Evolutionary conservation across 169 alveolate genomes (phyloP).

Genomic region (Plasmodium chabaudi): DNA sequence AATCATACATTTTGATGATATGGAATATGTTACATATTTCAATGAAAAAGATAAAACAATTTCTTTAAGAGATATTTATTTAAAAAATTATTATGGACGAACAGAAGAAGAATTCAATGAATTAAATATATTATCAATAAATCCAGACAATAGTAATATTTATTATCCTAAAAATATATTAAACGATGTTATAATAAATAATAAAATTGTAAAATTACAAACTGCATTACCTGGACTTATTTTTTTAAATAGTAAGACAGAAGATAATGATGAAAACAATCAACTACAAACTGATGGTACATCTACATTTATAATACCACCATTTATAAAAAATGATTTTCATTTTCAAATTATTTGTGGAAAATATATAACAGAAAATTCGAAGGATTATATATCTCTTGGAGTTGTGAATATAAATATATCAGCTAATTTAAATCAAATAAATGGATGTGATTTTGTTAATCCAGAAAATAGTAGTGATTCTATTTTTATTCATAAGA

Average conservation of each 20-base stretch:
- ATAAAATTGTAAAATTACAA: slow-evolving; percentile 22
- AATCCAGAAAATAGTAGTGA: slow-evolving; percentile 4
- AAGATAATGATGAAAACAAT: slow-evolving; percentile 8
- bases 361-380: slow-evolving; percentile 11
- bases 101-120: slow-evolving; percentile 12
- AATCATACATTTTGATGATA: slow-evolving; percentile 9
- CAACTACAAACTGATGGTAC: slow-evolving; percentile 32
- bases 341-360: slow-evolving; percentile 53
- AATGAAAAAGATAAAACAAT: slow-evolving; percentile 23
- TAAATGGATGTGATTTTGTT: slow-evolving; percentile 57
- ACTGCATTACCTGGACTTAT: slow-evolving; percentile 26
- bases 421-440: slow-evolving; percentile 23
- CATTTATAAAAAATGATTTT: slow-evolving; percentile 41
- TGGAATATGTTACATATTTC: slow-evolving; percentile 16
- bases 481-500: slow-evolving; percentile 14
- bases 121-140: slow-evolving; percentile 15
- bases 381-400: slow-evolving; percentile 37
- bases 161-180: slow-evolving; percentile 44
- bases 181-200: slow-evolving; percentile 22
- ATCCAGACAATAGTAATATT: slow-evolving; percentile 32
- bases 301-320: slow-evolving; percentile 36
- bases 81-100: slow-evolving; percentile 7
- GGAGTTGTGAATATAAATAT: slow-evolving; percentile 33
- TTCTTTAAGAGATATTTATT: slow-evolving; percentile 42
- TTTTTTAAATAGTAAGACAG: slow-evolving; percentile 1